phyloP scores from a whole-genome alignment of 2,329 filamentous ascomycete genomes.

The Venturia carpophila region DNA sequence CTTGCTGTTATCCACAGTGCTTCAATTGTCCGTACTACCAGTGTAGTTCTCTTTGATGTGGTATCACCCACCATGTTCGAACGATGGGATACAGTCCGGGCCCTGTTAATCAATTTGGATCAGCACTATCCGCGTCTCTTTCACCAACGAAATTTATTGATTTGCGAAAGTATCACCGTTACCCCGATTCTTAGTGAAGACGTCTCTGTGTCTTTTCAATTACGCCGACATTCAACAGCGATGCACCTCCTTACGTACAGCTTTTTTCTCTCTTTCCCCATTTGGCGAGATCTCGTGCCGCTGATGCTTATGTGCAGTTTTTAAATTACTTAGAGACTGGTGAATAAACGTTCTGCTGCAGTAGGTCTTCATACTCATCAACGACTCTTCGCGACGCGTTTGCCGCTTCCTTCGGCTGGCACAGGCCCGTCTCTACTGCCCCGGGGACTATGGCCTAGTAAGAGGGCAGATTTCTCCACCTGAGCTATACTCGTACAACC shows the following conservation, averaged over 20 bases:
- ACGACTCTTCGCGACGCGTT: neutral
- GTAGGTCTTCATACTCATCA: neutral
- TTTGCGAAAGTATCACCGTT: neutral
- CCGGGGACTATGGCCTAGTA: neutral
- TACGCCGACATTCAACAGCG: neutral
- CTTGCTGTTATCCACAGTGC: too few relatives aligned
- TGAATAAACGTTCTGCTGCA: too few relatives aligned
- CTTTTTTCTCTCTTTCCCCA: neutral
- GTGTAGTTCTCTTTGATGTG: neutral
- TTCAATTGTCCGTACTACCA: too few relatives aligned
- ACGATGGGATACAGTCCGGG: too few relatives aligned
- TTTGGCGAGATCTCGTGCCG: neutral
- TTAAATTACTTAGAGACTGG: neutral
- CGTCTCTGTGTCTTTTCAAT: neutral
- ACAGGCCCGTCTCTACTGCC: neutral
- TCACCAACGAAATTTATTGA: neutral
- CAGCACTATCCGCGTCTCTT: neutral
- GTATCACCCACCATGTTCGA: neutral
- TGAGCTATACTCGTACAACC: neutral
- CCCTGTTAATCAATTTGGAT: neutral
- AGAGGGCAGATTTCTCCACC: neutral
- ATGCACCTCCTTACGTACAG: neutral
- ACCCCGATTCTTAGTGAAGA: too few relatives aligned
- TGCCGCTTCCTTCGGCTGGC: neutral
- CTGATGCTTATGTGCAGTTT: neutral